These are phyloP conservation scores for Anisodus acutangulus DNA, from an alignment of 257 asterid species.

Conservation along the genomic window DNA sequence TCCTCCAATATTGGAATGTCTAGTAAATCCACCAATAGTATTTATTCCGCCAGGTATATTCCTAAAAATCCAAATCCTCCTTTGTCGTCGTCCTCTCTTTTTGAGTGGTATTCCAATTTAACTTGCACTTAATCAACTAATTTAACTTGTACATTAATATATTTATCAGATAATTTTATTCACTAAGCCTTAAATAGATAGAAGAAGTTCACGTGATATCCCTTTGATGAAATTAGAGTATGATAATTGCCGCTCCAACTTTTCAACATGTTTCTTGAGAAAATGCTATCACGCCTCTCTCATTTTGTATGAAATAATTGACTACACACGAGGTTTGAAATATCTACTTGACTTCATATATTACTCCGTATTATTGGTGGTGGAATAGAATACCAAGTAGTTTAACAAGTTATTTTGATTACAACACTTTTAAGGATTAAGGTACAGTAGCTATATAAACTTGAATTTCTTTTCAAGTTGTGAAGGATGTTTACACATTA, in stretches of 20 bases:
- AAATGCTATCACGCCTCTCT: background rate
- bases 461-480: background rate
- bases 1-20: background rate
- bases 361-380: background rate
- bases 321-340: background rate
- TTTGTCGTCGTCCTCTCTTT: background rate
- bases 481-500: background rate
- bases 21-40: too few relatives aligned
- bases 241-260: background rate
- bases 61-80: background rate
- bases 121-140: too few relatives aligned
- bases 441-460: background rate
- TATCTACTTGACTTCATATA: background rate
- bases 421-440: background rate
- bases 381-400: background rate
- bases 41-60: background rate
- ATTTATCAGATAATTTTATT: too few relatives aligned
- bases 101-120: background rate
- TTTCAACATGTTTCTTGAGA: background rate
- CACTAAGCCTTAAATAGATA: background rate
- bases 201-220: background rate
- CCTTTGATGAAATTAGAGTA: background rate
- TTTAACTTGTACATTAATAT: too few relatives aligned
- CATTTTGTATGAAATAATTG: background rate
- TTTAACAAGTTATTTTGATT: background rate